These are phyloP conservation scores for Nothopassalora personata DNA, from an alignment of 2,329 filamentous ascomycete genomes.

Conservation along the genomic window DNA sequence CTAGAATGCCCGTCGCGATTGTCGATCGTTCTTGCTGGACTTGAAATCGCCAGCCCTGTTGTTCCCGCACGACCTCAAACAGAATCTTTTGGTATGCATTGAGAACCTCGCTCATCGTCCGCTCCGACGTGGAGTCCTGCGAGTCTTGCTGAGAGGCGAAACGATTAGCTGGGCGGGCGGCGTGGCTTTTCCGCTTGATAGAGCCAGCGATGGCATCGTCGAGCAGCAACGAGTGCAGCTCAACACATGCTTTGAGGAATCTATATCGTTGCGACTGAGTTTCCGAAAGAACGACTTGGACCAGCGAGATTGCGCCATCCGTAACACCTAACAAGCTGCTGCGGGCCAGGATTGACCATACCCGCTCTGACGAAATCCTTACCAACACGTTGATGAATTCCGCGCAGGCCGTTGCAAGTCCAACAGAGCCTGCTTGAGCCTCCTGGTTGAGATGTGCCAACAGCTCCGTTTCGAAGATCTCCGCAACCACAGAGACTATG, in stretches of 20 bases:
- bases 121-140: constrained; percentile 70
- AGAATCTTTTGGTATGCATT: constrained; percentile 68
- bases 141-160: constrained; percentile 45
- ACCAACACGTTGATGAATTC: constrained; percentile 74
- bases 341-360: constrained; percentile 84
- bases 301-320: constrained; percentile 69
- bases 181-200: constrained; percentile 58
- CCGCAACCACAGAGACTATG: constrained; percentile 73
- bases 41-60: constrained; percentile 77
- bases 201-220: constrained; percentile 68
- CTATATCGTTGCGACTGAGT: constrained; percentile 69
- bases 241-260: constrained; percentile 68
- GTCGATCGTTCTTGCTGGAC: constrained; percentile 61
- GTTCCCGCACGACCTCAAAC: constrained; percentile 80
- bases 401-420: constrained; percentile 67
- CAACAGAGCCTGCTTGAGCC: constrained; percentile 57
- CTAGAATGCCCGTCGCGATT: constrained; percentile 63
- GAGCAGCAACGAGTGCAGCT: constrained; percentile 68
- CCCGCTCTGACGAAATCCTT: constrained; percentile 67
- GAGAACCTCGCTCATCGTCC: constrained; percentile 66
- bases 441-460: constrained; percentile 48
- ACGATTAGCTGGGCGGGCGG: constrained; percentile 33
- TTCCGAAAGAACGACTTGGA: constrained; percentile 73
- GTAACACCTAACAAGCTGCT: constrained; percentile 74
- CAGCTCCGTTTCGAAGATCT: constrained; percentile 71